Percentiles rank a stretch among this genome's conserved stretches.
Evolutionary conservation across 495 filamentous ascomycete species (phyloP).

Genomic region (Aspergillus cavernicola): DNA sequence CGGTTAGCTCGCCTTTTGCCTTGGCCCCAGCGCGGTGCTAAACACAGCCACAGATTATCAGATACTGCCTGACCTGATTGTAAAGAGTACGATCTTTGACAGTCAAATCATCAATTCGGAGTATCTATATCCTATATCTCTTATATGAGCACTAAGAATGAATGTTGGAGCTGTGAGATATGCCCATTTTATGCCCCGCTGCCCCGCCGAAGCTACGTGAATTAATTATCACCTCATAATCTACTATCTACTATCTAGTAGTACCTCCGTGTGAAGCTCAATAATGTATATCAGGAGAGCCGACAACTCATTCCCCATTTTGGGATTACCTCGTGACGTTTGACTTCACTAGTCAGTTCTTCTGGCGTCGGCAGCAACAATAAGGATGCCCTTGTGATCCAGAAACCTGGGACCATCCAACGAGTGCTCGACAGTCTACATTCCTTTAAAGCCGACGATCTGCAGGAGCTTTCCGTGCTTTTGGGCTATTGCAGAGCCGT

Average conservation of each 20-base stretch:
- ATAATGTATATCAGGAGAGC: neutral
- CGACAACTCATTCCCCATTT: neutral
- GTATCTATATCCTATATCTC: too few species aligned
- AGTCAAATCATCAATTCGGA: too few species aligned
- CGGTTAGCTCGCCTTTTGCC: neutral
- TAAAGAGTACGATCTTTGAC: neutral
- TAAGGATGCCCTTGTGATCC: neutral
- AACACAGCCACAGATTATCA: neutral
- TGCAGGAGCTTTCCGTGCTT: neutral
- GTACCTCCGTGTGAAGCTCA: too few species aligned
- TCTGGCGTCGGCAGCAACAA: neutral
- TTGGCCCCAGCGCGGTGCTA: neutral
- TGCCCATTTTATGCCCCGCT: neutral
- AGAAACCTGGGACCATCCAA: neutral
- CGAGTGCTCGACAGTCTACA: neutral
- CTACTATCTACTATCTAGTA: neutral
- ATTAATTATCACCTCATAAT: neutral
- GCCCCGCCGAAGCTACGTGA: slow-evolving; percentile 2
- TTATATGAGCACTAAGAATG: neutral
- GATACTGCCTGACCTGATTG: neutral
- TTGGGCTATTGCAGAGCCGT: neutral
- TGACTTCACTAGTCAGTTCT: neutral
- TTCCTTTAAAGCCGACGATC: neutral
- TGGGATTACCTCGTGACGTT: neutral
- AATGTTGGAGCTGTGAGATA: neutral